Base-by-base conservation (phyloP, 2,329 filamentous ascomycete species). In the Aaosphaeria arxii region DNA sequence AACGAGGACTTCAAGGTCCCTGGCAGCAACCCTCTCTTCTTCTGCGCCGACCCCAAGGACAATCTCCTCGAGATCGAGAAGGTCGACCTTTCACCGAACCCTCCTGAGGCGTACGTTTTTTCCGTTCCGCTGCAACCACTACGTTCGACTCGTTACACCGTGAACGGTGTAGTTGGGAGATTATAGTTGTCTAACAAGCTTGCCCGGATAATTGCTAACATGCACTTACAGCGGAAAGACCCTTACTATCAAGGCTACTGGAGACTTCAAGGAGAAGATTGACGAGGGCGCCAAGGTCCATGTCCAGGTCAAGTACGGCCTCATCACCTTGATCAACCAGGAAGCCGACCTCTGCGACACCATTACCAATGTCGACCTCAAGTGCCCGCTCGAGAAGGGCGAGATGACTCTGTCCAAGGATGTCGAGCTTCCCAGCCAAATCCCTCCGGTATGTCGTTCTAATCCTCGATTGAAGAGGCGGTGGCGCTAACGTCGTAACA, bases 221-320 rank as follows among this genome's bases (percentile, higher is more conserved):
- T 24, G 2, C 3, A 24, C 29, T 7, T 46, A 7, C 40, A 97
- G 94, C 67, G 94, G 92, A 62, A 58, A 84, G 61, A 82, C 81
- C 17, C 85, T 99, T 46, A 77, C 79, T 50, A 95, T 99, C 75
- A 83, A 83, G 55, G 94, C 91, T 42, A 78, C 75, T 31, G 94
- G 92, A 48, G 82, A 76, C n/a, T 81, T 97, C 55, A 80, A 79
- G 58, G 74, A 95, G 64, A 73, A 79, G 44, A 84, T 99, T 55
- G 81, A 84, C 47, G 70, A 90, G 49, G 92, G 90, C 49, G 89
- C 92, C 51, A 89, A 88, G 61, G 87, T 96, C 53, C 78, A 86
- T 42, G 71, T 99, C 38, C 81, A 85, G 57, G 92, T 99, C 74
- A 96, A 96, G 76, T 96, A 95, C 71, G 92, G 92, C 51, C 79